These are phyloP conservation scores for Blastobotrys terrestris DNA, from an alignment of 805 yeast species.

Conservation along the genomic window DNA sequence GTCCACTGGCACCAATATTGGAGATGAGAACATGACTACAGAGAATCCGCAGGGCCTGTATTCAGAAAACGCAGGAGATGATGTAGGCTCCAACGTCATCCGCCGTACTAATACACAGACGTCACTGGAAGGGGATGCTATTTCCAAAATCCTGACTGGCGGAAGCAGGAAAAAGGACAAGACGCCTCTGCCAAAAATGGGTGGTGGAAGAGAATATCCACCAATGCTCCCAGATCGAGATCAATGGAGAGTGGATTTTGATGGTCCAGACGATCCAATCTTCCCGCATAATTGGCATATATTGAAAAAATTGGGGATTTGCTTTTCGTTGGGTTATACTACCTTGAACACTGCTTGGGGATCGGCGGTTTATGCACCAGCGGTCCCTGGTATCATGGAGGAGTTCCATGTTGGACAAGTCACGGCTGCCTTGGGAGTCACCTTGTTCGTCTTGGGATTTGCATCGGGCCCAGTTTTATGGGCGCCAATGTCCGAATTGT, in stretches of 20 bases:
- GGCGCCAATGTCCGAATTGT: slow-evolving; percentile 83
- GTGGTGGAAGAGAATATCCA: slow-evolving; percentile 11
- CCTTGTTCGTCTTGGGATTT: slow-evolving; percentile 85
- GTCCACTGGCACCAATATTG: background rate
- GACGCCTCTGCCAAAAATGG: slow-evolving; percentile 11
- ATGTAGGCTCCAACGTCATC: background rate
- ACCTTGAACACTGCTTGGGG: slow-evolving; percentile 62
- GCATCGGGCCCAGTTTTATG: slow-evolving; percentile 88
- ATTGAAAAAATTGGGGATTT: slow-evolving; percentile 39
- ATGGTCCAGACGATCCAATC: slow-evolving; percentile 72
- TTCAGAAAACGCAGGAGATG: background rate
- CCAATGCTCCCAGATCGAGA: slow-evolving; percentile 12
- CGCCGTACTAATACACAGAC: background rate
- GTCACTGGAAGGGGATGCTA: slow-evolving; percentile 7
- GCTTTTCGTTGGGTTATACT: slow-evolving; percentile 41
- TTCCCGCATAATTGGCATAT: slow-evolving; percentile 77
- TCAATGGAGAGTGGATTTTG: slow-evolving; percentile 58
- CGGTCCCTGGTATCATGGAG: slow-evolving; percentile 41
- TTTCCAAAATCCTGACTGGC: slow-evolving; percentile 17
- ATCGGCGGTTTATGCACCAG: slow-evolving; percentile 75
- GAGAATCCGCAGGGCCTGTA: background rate
- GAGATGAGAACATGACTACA: background rate
- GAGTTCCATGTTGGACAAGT: slow-evolving; percentile 56
- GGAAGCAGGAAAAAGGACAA: slow-evolving; percentile 11
- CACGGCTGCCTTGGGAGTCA: slow-evolving; percentile 69